A percentile compares a stretch with the other conserved stretches of the same genome.
Evolutionary conservation across 352 stramenopile species (phyloP).

Genomic region (Phytophthora tentaculata): DNA sequence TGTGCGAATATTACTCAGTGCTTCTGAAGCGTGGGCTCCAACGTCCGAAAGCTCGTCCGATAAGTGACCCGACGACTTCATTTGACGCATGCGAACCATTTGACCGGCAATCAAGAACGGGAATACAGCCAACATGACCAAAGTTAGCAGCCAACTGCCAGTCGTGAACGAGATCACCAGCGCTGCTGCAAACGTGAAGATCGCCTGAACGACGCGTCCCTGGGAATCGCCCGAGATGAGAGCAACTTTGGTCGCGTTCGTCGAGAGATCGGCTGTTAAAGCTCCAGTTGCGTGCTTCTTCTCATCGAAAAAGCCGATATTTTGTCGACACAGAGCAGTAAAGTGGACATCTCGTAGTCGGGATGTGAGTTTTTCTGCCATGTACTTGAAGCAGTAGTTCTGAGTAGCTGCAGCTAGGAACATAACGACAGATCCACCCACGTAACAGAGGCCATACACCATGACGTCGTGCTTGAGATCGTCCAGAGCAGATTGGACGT

Average conservation of each 20-base stretch:
- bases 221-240: slow-evolving; percentile 5
- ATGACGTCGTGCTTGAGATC: slow-evolving; percentile 53
- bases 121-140: slow-evolving; percentile 69
- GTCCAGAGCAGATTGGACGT: slow-evolving; percentile 45
- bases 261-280: slow-evolving; percentile 6
- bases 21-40: slow-evolving; percentile 4
- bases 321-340: slow-evolving; percentile 1
- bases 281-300: slow-evolving; percentile 5
- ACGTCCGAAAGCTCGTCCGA: slow-evolving; percentile 4
- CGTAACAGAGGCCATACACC: slow-evolving; percentile 4
- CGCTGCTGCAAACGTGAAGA: slow-evolving; percentile 58
- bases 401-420: slow-evolving; percentile 7
- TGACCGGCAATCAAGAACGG: slow-evolving; percentile 60
- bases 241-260: slow-evolving; percentile 8
- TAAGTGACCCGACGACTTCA: background rate
- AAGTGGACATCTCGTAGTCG: slow-evolving; percentile 7
- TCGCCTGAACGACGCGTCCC: slow-evolving; percentile 33
- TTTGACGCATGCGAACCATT: slow-evolving; percentile 30
- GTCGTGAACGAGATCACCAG: slow-evolving; percentile 66
- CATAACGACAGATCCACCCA: too few relatives aligned
- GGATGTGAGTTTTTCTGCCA: slow-evolving; percentile 8
- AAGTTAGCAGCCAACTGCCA: slow-evolving; percentile 18
- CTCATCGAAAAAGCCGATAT: slow-evolving; percentile 10
- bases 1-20: slow-evolving; percentile 2
- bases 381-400: slow-evolving; percentile 11